A percentile compares a stretch with the other conserved stretches of the same genome.
Conservation (phyloP, 1,284 basidiomycete genomes). For the Polyporus tsugae region DNA sequence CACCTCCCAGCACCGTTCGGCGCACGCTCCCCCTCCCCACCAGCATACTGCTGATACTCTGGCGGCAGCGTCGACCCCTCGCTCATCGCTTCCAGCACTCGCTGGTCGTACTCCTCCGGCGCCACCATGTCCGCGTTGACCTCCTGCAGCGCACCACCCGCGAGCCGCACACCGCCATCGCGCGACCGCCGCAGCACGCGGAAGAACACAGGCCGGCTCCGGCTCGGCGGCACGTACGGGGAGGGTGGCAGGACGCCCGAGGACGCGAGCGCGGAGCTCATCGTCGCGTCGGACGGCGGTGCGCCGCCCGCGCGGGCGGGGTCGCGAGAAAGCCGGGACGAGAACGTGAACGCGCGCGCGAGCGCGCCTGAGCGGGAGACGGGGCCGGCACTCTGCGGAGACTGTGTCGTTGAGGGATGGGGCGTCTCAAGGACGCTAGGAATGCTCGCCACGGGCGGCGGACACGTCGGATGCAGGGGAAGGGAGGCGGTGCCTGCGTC, state of each 20-base stretch:
- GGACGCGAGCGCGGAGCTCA: background rate
- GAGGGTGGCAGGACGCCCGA: background rate
- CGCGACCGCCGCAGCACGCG: constrained; percentile 15
- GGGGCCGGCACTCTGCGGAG: background rate
- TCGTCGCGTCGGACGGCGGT: background rate
- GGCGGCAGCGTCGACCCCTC: constrained; percentile 25
- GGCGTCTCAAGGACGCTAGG: background rate
- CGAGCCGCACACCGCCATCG: constrained; percentile 21
- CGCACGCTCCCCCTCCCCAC: background rate
- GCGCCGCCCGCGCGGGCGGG: background rate
- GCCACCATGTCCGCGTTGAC: constrained; percentile 1
- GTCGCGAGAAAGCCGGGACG: background rate
- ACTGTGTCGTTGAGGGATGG: background rate
- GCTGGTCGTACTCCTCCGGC: constrained; percentile 20
- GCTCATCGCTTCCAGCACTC: constrained; percentile 10
- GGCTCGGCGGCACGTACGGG: background rate
- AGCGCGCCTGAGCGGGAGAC: background rate
- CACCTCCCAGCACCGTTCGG: background rate
- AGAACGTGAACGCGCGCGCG: background rate
- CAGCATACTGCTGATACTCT: constrained; percentile 15
- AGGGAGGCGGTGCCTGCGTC: too few species aligned
- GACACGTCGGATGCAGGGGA: background rate
- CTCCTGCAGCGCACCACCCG: constrained; percentile 14
- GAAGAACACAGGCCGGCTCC: background rate
- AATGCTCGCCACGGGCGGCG: background rate